Conservation (phyloP, 495 filamentous ascomycete genomes). For the Staphylotrichum longicolle region DNA sequence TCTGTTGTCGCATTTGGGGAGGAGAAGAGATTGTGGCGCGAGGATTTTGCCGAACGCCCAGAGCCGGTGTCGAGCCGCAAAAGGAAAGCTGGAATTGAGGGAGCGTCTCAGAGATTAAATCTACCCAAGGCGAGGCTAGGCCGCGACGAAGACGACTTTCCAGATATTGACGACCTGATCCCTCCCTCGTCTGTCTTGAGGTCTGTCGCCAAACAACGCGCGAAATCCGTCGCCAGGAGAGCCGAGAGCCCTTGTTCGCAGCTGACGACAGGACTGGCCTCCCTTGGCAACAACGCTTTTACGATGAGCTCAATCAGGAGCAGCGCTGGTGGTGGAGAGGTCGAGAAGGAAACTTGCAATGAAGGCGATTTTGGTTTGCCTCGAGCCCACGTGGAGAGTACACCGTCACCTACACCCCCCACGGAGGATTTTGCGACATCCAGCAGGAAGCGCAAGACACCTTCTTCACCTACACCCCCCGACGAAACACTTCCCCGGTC, state of each 20-base stretch:
- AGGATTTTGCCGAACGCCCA: constrained; percentile 48
- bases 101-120: constrained; percentile 39
- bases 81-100: constrained; percentile 49
- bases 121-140: constrained; percentile 34
- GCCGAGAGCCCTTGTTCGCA: constrained; percentile 10
- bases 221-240: neutral
- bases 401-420: neutral
- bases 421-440: constrained; percentile 9
- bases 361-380: neutral
- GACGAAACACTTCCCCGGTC: neutral
- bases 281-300: neutral
- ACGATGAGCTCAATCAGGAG: neutral
- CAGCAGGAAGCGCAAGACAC: constrained; percentile 25
- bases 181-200: constrained; percentile 17
- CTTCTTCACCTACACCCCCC: constrained; percentile 11
- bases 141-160: constrained; percentile 37
- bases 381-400: neutral
- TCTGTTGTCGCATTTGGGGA: constrained; percentile 45
- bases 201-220: constrained; percentile 15
- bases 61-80: constrained; percentile 48
- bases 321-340: neutral
- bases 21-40: constrained; percentile 56
- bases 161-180: constrained; percentile 42
- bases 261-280: neutral
- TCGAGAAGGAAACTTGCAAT: too few species aligned